Evolutionary conservation across 345 rosid species (phyloP), one percentile per base, ranked within the genome.

Genomic region (Cardamine resedifolia): DNA sequence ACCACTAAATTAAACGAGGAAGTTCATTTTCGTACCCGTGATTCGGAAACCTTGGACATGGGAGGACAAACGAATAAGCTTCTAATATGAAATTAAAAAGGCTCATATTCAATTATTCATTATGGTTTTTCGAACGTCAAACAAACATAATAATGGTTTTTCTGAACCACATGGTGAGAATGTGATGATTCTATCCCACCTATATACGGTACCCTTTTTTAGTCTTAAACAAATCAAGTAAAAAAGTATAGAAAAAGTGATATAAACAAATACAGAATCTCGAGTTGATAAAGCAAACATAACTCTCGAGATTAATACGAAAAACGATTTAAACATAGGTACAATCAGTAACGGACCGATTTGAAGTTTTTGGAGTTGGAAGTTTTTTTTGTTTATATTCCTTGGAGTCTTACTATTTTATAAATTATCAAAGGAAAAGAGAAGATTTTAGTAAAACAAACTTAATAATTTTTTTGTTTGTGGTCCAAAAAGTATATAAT

Each of bases 231-330:
- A 38, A 67, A 18, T 43, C 2, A 15, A n/a, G 5, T 7, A 14
- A 7, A 43, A 41, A 43, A 33, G 9, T 10, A 18, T 28, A 14
- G 2, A 27, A 68, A 4, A 24, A 5, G 6, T 3, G 60, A 11
- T 4, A 0, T 21, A 5, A 10, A 30, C 8, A 6, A 24, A 43
- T 7, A 34, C 34, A 41, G 10, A 27, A 23, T 51, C 49, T 39
- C 51, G 61, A 67, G 71, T 36, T 27, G n/a, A 26, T 39, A 55
- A 53, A 11, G 39, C 19, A 55, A 7, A 19, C 21, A 39, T 7
- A 15, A 47, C 14, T 41, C 63, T 68, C 73, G 64, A 68, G 64
- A 56, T 21, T 28, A 51, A 10, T n/a, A 55, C 28, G 6, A 12
- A 53, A 38, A 12, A 16, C 6, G 14, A 39, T 14, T 4, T 11